Evolutionary conservation across 768 basidiomycete genomes (phyloP).

Genomic region (Neoboletus brunneissimus): DNA sequence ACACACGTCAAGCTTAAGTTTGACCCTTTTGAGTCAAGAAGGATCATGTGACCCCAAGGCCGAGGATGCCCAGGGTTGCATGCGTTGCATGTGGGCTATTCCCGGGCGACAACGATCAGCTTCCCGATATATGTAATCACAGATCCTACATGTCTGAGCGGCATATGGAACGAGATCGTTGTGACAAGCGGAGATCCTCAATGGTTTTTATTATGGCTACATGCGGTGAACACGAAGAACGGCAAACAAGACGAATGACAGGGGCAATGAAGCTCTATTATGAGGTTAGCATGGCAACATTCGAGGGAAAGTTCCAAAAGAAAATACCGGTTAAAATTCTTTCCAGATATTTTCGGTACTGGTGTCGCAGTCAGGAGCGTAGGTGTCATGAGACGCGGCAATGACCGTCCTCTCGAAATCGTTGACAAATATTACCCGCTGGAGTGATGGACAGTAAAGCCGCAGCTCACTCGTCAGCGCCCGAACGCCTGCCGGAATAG

Average conservation of each 20-base stretch:
- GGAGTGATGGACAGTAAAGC: slow-evolving; percentile 54
- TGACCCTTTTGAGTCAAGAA: slow-evolving; percentile 5
- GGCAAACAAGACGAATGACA: slow-evolving; percentile 4
- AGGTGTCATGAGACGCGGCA: slow-evolving; percentile 35
- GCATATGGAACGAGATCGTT: background rate
- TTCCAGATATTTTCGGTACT: slow-evolving; percentile 31
- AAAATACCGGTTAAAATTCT: slow-evolving; percentile 26
- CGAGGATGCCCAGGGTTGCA: background rate
- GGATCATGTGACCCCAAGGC: slow-evolving; percentile 4
- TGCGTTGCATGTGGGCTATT: background rate
- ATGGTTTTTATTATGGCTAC: slow-evolving; percentile 12
- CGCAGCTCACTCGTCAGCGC: slow-evolving; percentile 59
- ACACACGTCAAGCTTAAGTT: slow-evolving; percentile 23
- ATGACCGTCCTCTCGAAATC: slow-evolving; percentile 57
- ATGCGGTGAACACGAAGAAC: slow-evolving; percentile 18
- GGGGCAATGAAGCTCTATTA: slow-evolving; percentile 3
- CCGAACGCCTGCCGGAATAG: slow-evolving; percentile 49
- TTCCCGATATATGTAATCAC: slow-evolving; percentile 2
- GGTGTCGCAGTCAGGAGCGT: slow-evolving; percentile 26
- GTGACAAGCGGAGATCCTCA: slow-evolving; percentile 9
- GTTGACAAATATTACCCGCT: slow-evolving; percentile 57
- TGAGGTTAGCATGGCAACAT: background rate
- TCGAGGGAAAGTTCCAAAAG: slow-evolving; percentile 1
- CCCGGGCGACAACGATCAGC: slow-evolving; percentile 4
- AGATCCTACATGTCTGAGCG: background rate